Evolutionary conservation across 306 rosid genomes (phyloP).

Genomic region (Neltuma alba): DNA sequence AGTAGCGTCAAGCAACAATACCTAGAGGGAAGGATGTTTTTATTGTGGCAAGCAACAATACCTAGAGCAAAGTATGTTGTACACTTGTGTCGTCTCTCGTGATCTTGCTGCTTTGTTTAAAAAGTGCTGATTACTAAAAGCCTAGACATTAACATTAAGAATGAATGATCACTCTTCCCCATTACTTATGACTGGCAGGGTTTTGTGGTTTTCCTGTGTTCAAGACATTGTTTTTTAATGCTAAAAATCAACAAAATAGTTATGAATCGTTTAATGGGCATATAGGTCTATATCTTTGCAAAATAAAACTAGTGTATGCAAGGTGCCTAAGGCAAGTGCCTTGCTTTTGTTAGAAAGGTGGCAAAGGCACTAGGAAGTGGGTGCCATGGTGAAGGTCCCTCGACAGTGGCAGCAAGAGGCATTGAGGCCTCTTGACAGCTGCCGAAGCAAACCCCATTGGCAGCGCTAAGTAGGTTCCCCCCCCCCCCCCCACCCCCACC

Average conservation of each 20-base stretch:
- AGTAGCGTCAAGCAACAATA: not conserved
- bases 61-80: too few relatives aligned
- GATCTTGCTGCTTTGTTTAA: not conserved
- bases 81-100: not conserved
- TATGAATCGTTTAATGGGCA: not conserved
- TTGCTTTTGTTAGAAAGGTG: not conserved
- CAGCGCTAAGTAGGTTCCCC: not conserved
- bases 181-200: not conserved
- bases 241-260: not conserved
- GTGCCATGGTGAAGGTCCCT: not conserved
- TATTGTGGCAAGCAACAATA: too few relatives aligned
- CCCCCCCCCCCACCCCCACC: too few relatives aligned
- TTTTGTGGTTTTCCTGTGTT: not conserved
- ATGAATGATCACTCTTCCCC: not conserved
- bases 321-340: not conserved
- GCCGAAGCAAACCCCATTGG: not conserved
- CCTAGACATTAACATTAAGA: not conserved
- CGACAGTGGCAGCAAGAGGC: not conserved
- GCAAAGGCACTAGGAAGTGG: not conserved
- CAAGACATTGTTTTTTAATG: not conserved
- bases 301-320: not conserved
- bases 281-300: not conserved
- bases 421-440: not conserved
- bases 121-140: not conserved
- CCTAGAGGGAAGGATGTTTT: not conserved